phyloP scores from a whole-genome alignment of 192 early-diverging fungal genomes.

The Anaeromyces robustus region DNA sequence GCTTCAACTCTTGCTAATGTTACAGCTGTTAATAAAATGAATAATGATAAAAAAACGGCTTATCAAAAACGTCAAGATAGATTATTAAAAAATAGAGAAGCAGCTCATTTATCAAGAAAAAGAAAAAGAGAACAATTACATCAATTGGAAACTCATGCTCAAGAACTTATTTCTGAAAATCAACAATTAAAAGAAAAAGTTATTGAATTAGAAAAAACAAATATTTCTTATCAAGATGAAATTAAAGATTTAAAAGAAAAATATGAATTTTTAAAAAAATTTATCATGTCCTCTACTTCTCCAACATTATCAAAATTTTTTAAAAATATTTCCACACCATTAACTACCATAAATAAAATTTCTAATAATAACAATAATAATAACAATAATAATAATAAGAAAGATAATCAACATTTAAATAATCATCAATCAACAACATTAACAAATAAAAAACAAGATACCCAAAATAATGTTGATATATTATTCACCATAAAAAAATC shows the following conservation, averaged over 20 bases:
- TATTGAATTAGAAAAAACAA: conserved; percentile 27
- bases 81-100: conserved; percentile 82
- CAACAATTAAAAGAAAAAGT: conserved; percentile 39
- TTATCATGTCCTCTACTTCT: background rate
- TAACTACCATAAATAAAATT: too few species aligned
- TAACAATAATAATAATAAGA: too few species aligned
- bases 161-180: conserved; percentile 35
- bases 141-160: conserved; percentile 43
- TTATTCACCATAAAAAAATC: too few species aligned
- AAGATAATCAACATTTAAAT: too few species aligned
- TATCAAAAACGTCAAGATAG: conserved; percentile 62
- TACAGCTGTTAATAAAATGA: background rate
- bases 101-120: conserved; percentile 74
- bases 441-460: too few species aligned
- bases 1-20: too few species aligned
- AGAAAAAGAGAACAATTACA: conserved; percentile 75
- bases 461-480: too few species aligned
- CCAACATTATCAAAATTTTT: too few species aligned
- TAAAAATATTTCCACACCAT: background rate
- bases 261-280: background rate
- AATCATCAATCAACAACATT: too few species aligned
- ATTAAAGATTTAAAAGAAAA: background rate
- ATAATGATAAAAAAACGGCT: background rate
- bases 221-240: background rate
- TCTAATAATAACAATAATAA: too few species aligned